Percentiles rank a stretch among this genome's conserved stretches.
These are phyloP conservation scores for Quercus berberidifolia DNA, from an alignment of 306 rosid genomes.

Conservation along the genomic window DNA sequence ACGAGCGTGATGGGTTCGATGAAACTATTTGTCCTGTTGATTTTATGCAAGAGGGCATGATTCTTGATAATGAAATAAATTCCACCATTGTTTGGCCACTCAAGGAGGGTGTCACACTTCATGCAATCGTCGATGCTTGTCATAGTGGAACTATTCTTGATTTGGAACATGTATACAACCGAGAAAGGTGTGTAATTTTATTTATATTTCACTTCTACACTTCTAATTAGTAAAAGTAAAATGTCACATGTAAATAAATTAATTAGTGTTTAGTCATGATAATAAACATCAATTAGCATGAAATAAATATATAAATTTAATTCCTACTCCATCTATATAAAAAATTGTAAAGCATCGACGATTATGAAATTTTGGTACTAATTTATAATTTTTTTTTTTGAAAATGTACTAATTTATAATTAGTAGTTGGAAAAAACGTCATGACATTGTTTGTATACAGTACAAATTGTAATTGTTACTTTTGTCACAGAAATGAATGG, in stretches of 20 bases:
- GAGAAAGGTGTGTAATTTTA: conserved; percentile 21
- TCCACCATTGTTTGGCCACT: conserved; percentile 72
- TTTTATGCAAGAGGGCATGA: conserved; percentile 58
- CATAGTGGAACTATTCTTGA: conserved; percentile 89
- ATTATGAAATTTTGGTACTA: not conserved
- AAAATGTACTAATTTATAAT: not conserved
- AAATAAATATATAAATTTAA: fast-evolving
- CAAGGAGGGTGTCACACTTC: conserved; percentile 55
- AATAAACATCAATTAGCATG: too few relatives aligned
- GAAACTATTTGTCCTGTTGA: conserved; percentile 74
- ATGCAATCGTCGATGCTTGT: conserved; percentile 81
- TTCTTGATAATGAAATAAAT: conserved; percentile 59
- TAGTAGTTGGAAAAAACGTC: not conserved
- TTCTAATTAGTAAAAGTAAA: not conserved
- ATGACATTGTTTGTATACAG: not conserved
- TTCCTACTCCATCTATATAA: too few relatives aligned
- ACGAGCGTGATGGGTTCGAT: conserved; percentile 69
- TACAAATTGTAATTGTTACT: not conserved
- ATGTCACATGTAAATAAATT: not conserved
- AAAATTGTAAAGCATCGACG: too few relatives aligned
- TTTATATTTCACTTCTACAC: not conserved
- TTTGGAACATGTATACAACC: conserved; percentile 43
- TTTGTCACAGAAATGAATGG: conserved; percentile 41
- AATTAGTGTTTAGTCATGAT: too few relatives aligned
- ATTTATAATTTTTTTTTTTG: too few relatives aligned